phyloP scores from a whole-genome alignment of 2,329 filamentous ascomycete genomes.

The Ascochyta pisi region DNA sequence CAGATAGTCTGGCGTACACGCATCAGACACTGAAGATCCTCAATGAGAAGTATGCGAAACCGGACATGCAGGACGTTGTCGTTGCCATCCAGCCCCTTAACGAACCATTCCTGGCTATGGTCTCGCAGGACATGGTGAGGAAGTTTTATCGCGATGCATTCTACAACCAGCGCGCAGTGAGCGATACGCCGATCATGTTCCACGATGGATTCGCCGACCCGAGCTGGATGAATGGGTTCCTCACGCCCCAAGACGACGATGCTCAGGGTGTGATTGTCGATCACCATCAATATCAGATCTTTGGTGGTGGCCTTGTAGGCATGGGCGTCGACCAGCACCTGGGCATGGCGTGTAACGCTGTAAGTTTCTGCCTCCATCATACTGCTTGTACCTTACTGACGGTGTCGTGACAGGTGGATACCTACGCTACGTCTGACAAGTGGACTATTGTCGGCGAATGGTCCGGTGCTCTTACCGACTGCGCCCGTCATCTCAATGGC shows the following conservation, averaged over 20 bases:
- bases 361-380: slow-evolving; percentile 17
- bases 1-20: slow-evolving; percentile 57
- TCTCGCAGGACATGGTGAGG: slow-evolving; percentile 55
- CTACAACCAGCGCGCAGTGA: slow-evolving; percentile 55
- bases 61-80: slow-evolving; percentile 64
- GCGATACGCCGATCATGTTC: slow-evolving; percentile 59
- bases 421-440: slow-evolving; percentile 63
- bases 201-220: slow-evolving; percentile 64
- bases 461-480: slow-evolving; percentile 70
- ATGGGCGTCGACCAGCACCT: slow-evolving; percentile 62
- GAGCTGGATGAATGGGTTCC: slow-evolving; percentile 65
- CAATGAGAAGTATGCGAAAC: slow-evolving; percentile 62
- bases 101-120: slow-evolving; percentile 60
- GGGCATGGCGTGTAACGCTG: slow-evolving; percentile 62
- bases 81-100: slow-evolving; percentile 64
- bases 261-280: slow-evolving; percentile 66
- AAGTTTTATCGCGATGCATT: slow-evolving; percentile 64
- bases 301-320: slow-evolving; percentile 58
- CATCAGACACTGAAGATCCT: slow-evolving; percentile 64
- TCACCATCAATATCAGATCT: slow-evolving; percentile 73
- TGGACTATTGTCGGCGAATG: slow-evolving; percentile 72
- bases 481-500: slow-evolving; percentile 57
- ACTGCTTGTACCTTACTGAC: background rate
- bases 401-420: slow-evolving; percentile 23
- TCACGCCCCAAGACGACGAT: slow-evolving; percentile 58